Percentiles rank a stretch among this genome's conserved stretches.
phyloP scores from a whole-genome alignment of 2,329 filamentous ascomycete species.

The Fusarium proliferatum region DNA sequence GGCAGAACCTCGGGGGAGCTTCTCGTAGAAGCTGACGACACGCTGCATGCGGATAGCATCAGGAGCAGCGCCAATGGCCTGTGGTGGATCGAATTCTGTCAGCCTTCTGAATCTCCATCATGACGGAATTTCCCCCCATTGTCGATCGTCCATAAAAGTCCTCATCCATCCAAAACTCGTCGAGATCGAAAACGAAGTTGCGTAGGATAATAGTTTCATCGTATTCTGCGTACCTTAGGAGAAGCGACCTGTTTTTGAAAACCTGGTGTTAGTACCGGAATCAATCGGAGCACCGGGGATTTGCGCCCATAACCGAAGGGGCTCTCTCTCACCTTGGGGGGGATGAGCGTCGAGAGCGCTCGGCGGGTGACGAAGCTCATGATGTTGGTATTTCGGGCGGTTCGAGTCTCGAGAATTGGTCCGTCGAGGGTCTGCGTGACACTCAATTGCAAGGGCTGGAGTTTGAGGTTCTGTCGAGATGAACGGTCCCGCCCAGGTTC shows the following conservation, averaged over 20 bases:
- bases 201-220: slow-evolving; percentile 6
- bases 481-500: slow-evolving; percentile 43
- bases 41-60: slow-evolving; percentile 98
- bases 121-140: slow-evolving; percentile 20
- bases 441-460: slow-evolving; percentile 50
- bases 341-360: slow-evolving; percentile 97
- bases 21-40: slow-evolving; percentile 98
- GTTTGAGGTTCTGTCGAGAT: slow-evolving; percentile 43
- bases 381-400: slow-evolving; percentile 59
- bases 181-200: slow-evolving; percentile 26
- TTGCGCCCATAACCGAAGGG: slow-evolving; percentile 44
- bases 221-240: slow-evolving; percentile 72
- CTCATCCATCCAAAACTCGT: slow-evolving; percentile 22
- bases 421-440: slow-evolving; percentile 48
- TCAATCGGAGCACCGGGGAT: slow-evolving; percentile 43
- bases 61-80: slow-evolving; percentile 94
- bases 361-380: slow-evolving; percentile 95
- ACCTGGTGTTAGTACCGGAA: slow-evolving; percentile 53
- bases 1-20: slow-evolving; percentile 91
- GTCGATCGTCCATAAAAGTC: slow-evolving; percentile 15
- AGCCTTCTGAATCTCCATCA: slow-evolving; percentile 46
- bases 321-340: slow-evolving; percentile 83
- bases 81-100: slow-evolving; percentile 46
- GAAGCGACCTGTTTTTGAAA: slow-evolving; percentile 74
- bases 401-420: slow-evolving; percentile 43